Evolutionary conservation across 768 basidiomycete genomes (phyloP).

Genomic region (Trametes villosa): DNA sequence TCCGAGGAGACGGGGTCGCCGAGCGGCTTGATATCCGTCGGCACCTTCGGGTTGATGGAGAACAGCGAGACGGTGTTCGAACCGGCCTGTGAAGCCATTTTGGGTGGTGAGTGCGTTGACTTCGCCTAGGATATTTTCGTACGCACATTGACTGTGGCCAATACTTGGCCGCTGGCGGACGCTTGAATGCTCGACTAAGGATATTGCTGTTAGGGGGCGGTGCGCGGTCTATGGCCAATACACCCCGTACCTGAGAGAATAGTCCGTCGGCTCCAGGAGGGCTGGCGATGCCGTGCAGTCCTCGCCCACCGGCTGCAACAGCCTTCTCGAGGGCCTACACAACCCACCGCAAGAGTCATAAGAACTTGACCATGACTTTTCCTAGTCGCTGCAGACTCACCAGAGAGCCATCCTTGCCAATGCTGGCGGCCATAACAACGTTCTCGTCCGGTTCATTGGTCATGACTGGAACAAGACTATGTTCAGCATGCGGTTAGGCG

Average conservation of each 20-base stretch:
- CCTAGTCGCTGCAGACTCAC: conserved; percentile 27
- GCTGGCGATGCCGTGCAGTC: conserved; percentile 25
- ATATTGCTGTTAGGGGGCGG: neutral
- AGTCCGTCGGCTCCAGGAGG: conserved; percentile 29
- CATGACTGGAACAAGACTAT: too few relatives aligned
- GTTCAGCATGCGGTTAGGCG: too few relatives aligned
- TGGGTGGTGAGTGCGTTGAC: too few relatives aligned
- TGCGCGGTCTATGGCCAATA: too few relatives aligned
- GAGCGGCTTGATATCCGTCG: conserved; percentile 27
- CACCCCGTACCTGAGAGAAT: conserved; percentile 22
- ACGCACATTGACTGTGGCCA: conserved; percentile 28
- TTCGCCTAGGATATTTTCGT: too few relatives aligned
- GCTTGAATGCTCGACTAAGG: conserved; percentile 26
- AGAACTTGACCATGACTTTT: neutral
- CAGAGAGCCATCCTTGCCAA: conserved; percentile 45
- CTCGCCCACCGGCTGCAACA: conserved; percentile 22
- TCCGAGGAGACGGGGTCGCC: conserved; percentile 29
- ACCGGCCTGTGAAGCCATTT: conserved; percentile 22
- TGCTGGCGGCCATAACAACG: conserved; percentile 45
- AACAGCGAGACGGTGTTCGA: conserved; percentile 35
- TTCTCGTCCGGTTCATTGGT: conserved; percentile 53
- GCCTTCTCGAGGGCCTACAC: conserved; percentile 24
- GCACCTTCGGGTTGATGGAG: conserved; percentile 27
- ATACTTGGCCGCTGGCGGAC: conserved; percentile 23
- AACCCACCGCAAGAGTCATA: neutral